Base-by-base conservation (phyloP, 2,329 filamentous ascomycete genomes). In the Cladosporium sp. region DNA sequence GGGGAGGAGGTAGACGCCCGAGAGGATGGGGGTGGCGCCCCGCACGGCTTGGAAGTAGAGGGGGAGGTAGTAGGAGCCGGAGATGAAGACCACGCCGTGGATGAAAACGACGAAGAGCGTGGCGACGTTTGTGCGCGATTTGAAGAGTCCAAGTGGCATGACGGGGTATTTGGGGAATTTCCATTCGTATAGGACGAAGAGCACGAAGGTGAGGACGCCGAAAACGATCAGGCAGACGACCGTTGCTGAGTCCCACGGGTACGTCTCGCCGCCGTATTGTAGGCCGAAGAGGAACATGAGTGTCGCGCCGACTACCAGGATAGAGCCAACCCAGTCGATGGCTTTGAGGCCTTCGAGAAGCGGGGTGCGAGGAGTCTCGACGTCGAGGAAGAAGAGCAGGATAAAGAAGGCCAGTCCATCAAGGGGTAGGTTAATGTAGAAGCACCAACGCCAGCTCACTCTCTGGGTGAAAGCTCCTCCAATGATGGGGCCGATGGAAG, bases 41-140 rank as follows among this genome's bases (percentile, higher is more conserved):
- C 88, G 75, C 45, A 88, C 83, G 43, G 84, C 80, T 69, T 95
- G 89, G 70, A 89, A 92, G 73, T 95, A 96, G 2, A 95, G 76
- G 0, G 89, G 89, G 3, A 95, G 75, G 71, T 87, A 95, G 74
- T 92, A 93, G 55, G 80, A 82, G 22, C 80, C 82, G 0, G 85
- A 80, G 61, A 92, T 89, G 73, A 91, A 92, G 55, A 86, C 82
- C 58, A 85, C 80, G 38, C 85, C 85, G 65, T 95, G 88, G 54
- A 80, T 77, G 69, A 89, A 88, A 58, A 83, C 84, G 41, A 86
- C 74, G 2, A 71, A 68, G 12, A 90, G 80, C 2, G 82, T 74
- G 7, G 85, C 82, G 20, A 86, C 63, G 64, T 88, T 90, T 22
- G 81, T 85, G 27, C 74, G 69, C 40, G 80, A 75, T 29, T 73